Evolutionary conservation across 371 early-diverging fungal species (phyloP).

Genomic region (Mortierella sp.): DNA sequence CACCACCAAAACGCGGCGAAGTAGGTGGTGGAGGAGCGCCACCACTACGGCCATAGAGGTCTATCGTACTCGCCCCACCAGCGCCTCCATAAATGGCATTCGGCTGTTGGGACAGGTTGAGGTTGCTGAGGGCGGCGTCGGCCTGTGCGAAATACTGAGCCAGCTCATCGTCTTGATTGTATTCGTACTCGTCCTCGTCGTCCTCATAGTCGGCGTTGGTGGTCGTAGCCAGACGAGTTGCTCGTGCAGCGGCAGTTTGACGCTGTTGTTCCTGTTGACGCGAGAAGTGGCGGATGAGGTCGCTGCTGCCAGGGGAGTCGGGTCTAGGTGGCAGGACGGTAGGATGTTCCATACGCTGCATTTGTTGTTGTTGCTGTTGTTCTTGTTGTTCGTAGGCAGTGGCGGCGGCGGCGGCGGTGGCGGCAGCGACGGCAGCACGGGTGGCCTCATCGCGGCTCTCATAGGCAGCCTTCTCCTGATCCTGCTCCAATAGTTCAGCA

Average conservation of each 20-base stretch:
- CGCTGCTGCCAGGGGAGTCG: conserved; percentile 37
- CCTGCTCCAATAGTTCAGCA: conserved; percentile 6
- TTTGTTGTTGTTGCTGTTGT: conserved; percentile 8
- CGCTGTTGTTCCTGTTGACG: conserved; percentile 46
- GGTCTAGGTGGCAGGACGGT: conserved; percentile 31
- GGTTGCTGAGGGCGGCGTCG: conserved; percentile 27
- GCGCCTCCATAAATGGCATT: background rate
- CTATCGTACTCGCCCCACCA: background rate
- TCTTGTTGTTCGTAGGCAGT: conserved; percentile 31
- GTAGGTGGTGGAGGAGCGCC: background rate
- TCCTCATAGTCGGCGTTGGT: conserved; percentile 1
- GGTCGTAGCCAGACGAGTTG: background rate
- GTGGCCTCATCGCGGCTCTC: conserved; percentile 22
- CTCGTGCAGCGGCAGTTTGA: conserved; percentile 13
- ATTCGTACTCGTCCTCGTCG: conserved; percentile 46
- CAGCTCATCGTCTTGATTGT: conserved; percentile 51
- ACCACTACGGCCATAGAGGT: background rate
- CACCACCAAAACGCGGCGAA: background rate
- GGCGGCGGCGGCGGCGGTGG: conserved; percentile 40
- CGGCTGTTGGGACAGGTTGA: background rate
- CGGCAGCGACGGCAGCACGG: conserved; percentile 47
- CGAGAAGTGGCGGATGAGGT: conserved; percentile 52
- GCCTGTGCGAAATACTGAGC: conserved; percentile 56
- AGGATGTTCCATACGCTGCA: background rate
- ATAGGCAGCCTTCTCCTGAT: conserved; percentile 29